Percentiles rank a stretch among this genome's conserved stretches.
These are phyloP conservation scores for Salmacisia buchloeana DNA, from an alignment of 1,284 basidiomycete species.

Conservation along the genomic window DNA sequence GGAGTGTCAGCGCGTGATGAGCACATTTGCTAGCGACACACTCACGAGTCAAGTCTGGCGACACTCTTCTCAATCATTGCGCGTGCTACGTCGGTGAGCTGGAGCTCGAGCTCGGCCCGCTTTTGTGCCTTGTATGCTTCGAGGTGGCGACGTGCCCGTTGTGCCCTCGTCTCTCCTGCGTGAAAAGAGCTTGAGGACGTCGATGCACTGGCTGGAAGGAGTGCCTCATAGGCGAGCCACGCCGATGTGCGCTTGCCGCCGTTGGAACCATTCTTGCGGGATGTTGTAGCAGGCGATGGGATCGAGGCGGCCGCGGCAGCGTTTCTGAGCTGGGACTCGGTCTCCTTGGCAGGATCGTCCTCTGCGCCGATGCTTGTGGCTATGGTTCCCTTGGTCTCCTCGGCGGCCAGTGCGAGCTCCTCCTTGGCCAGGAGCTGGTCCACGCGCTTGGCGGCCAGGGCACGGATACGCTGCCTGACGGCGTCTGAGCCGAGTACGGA, in stretches of 20 bases:
- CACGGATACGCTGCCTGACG: constrained; percentile 33
- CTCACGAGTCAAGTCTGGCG: constrained; percentile 34
- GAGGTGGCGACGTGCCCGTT: constrained; percentile 1
- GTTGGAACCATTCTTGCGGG: neutral
- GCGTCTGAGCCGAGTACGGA: constrained; percentile 34
- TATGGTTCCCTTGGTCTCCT: constrained; percentile 19
- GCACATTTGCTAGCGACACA: neutral
- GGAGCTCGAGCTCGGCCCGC: constrained; percentile 35
- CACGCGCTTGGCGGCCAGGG: constrained; percentile 27
- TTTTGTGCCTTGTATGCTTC: constrained; percentile 14
- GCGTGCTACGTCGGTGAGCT: constrained; percentile 33
- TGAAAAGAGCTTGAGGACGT: neutral
- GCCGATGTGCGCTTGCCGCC: neutral
- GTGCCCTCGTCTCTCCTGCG: neutral
- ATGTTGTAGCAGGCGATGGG: neutral
- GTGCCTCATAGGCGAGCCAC: constrained; percentile 1
- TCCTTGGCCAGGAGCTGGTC: constrained; percentile 27
- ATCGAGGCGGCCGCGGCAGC: neutral
- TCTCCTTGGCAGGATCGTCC: constrained; percentile 4
- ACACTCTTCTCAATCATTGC: constrained; percentile 31
- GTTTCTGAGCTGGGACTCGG: neutral
- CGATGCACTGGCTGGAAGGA: neutral
- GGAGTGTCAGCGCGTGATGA: neutral
- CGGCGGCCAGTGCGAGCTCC: constrained; percentile 15
- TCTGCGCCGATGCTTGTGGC: neutral